A percentile compares a stretch with the other conserved stretches of the same genome.
Conservation (phyloP, 352 stramenopile genomes). For the Globisporangium middletonii region DNA sequence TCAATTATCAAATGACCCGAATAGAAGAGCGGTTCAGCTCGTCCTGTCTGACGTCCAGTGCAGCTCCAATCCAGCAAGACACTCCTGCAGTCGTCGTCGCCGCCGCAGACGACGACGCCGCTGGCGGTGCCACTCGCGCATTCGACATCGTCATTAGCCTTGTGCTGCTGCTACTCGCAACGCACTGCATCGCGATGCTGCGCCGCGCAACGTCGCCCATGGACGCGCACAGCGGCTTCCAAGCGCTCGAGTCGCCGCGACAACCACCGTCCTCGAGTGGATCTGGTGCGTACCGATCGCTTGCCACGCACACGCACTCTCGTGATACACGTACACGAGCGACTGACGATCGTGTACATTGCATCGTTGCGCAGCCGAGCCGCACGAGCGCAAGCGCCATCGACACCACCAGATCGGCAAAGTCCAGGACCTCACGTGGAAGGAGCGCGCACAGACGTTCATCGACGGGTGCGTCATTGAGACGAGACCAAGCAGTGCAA, state of each 20-base stretch:
- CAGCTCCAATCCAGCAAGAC: no score
- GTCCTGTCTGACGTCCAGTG: no score
- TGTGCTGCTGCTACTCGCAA: no score
- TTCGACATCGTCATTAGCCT: not conserved
- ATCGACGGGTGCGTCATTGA: conserved; percentile 27
- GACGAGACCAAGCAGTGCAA: not conserved
- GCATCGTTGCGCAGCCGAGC: not conserved
- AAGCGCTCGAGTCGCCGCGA: not conserved
- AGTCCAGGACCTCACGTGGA: conserved; percentile 33
- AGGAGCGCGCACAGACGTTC: conserved; percentile 37
- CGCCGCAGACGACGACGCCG: no score
- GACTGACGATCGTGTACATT: not conserved
- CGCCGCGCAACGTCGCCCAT: not conserved
- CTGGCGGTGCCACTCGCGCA: no score
- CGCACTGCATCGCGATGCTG: not conserved
- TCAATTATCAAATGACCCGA: no score
- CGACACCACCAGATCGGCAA: conserved; percentile 24
- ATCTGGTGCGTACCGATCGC: not conserved
- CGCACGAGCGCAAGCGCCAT: not conserved
- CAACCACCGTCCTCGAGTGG: not conserved
- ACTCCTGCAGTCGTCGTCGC: no score
- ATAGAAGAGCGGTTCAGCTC: no score
- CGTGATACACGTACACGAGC: not conserved
- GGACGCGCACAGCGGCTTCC: not conserved
- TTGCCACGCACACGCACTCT: not conserved